Percentiles rank a stretch among this genome's conserved stretches.
Evolutionary conservation across 2,329 filamentous ascomycete species (phyloP).

Genomic region (Fulvia fulva): DNA sequence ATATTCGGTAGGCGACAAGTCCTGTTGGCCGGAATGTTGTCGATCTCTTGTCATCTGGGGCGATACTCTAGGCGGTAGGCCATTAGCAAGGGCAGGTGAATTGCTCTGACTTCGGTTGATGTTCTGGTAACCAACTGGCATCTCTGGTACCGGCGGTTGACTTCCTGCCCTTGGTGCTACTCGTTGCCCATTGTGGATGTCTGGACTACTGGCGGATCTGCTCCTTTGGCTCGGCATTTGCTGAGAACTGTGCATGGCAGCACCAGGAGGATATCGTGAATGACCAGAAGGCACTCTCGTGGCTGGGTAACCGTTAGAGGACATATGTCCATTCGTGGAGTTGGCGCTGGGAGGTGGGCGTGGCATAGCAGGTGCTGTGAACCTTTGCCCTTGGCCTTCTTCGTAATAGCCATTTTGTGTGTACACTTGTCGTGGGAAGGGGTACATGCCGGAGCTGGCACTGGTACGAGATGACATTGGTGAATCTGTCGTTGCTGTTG

Average conservation of each 20-base stretch:
- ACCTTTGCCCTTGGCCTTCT: constrained; percentile 66
- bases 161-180: constrained; percentile 56
- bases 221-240: constrained; percentile 56
- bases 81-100: constrained; percentile 61
- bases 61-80: constrained; percentile 64
- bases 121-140: constrained; percentile 30
- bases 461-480: constrained; percentile 64
- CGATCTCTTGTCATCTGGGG: constrained; percentile 64
- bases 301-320: constrained; percentile 59
- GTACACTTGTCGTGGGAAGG: constrained; percentile 71
- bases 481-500: constrained; percentile 72
- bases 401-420: constrained; percentile 61
- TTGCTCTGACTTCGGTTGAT: constrained; percentile 71
- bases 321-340: background rate
- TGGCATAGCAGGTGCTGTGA: constrained; percentile 83
- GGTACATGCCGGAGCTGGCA: constrained; percentile 67
- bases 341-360: constrained; percentile 63
- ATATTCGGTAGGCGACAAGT: constrained; percentile 22
- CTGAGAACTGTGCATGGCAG: constrained; percentile 52
- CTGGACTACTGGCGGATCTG: constrained; percentile 89
- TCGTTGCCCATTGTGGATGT: constrained; percentile 70
- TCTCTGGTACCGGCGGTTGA: constrained; percentile 36
- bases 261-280: constrained; percentile 62
- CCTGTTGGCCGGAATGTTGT: constrained; percentile 23
- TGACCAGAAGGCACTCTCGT: constrained; percentile 50